These are phyloP conservation scores for Colletotrichum tamarilloi DNA, from an alignment of 2,329 filamentous ascomycete species.

Conservation along the genomic window DNA sequence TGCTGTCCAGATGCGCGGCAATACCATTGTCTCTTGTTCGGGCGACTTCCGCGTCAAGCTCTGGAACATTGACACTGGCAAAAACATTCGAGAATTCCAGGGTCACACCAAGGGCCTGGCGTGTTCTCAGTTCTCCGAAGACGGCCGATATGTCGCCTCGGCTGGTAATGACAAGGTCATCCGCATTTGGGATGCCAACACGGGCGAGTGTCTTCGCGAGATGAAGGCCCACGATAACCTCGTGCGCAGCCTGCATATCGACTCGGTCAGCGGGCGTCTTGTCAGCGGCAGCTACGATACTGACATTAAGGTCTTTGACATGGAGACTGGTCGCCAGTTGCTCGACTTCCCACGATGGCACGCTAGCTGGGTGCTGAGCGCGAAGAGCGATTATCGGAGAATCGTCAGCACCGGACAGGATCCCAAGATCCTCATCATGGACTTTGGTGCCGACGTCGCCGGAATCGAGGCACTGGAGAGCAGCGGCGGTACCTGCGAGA, in stretches of 20 bases:
- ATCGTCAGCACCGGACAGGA: slow-evolving; percentile 97
- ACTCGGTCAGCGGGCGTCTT: slow-evolving; percentile 85
- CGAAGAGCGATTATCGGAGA: slow-evolving; percentile 93
- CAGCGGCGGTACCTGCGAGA: slow-evolving; percentile 44
- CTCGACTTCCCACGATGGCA: slow-evolving; percentile 96
- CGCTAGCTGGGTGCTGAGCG: slow-evolving; percentile 94
- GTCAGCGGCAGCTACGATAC: slow-evolving; percentile 95
- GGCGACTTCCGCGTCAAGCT: slow-evolving; percentile 94
- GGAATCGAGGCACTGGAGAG: slow-evolving; percentile 71
- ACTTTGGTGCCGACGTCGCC: slow-evolving; percentile 78
- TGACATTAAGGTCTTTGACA: slow-evolving; percentile 94
- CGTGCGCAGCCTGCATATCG: slow-evolving; percentile 90
- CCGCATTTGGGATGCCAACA: slow-evolving; percentile 95
- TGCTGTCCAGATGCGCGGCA: slow-evolving; percentile 92
- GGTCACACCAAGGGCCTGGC: slow-evolving; percentile 94
- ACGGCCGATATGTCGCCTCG: slow-evolving; percentile 91
- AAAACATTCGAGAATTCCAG: slow-evolving; percentile 88
- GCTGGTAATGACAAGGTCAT: slow-evolving; percentile 97
- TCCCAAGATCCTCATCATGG: slow-evolving; percentile 90
- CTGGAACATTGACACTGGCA: slow-evolving; percentile 92
- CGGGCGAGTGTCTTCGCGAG: slow-evolving; percentile 83
- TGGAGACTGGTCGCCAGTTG: slow-evolving; percentile 80
- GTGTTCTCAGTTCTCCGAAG: slow-evolving; percentile 95
- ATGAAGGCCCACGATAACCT: slow-evolving; percentile 87
- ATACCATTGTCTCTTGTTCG: slow-evolving; percentile 91